These are phyloP conservation scores for Fusarium palustre DNA, from an alignment of 2,329 filamentous ascomycete species.

Conservation along the genomic window DNA sequence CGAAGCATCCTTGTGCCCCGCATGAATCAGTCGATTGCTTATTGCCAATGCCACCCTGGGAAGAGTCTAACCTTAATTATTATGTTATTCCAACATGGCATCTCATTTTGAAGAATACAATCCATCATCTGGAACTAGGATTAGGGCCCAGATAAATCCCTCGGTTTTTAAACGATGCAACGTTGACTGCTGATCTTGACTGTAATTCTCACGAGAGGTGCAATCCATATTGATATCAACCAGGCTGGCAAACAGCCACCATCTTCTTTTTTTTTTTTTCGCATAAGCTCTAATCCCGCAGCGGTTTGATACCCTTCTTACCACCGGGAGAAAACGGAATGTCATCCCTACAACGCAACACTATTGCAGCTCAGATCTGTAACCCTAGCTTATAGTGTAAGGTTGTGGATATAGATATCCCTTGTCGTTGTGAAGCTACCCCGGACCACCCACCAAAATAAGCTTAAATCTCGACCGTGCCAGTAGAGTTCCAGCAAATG, in stretches of 20 bases:
- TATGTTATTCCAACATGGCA: background rate
- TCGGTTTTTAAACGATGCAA: background rate
- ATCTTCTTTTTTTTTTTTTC: too few species aligned
- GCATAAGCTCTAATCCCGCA: too few species aligned
- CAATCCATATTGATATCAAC: background rate
- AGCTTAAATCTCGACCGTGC: constrained; percentile 29
- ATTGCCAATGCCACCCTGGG: constrained; percentile 1
- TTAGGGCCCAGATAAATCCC: background rate
- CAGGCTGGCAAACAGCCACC: background rate
- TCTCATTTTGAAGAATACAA: background rate
- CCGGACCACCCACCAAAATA: constrained; percentile 5
- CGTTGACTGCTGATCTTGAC: constrained; percentile 7
- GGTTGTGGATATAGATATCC: background rate
- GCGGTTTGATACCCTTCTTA: background rate
- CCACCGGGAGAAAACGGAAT: constrained; percentile 27
- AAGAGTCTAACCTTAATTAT: constrained; percentile 1
- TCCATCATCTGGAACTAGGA: background rate
- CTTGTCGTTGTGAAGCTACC: background rate
- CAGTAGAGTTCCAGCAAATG: constrained; percentile 16
- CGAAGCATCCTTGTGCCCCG: constrained; percentile 18
- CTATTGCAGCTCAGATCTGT: background rate
- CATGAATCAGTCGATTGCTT: constrained; percentile 26
- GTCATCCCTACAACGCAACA: background rate
- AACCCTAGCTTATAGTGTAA: background rate
- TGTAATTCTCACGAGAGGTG: background rate